Percentiles rank a stretch among this genome's conserved stretches.
Conservation (phyloP, 345 rosid genomes). For the Jatropha curcas region DNA sequence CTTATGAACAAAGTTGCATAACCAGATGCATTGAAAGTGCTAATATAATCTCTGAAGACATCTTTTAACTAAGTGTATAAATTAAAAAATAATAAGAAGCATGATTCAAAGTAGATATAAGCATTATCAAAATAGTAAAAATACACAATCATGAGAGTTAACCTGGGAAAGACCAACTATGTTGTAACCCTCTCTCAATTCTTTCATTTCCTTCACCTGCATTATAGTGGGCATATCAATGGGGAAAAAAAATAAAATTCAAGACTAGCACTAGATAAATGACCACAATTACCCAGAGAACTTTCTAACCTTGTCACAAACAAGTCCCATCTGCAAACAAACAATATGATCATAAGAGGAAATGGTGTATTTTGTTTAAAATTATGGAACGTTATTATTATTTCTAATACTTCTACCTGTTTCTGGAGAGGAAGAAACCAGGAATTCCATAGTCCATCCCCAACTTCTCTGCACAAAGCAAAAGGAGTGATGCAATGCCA, state of each 20-base stretch:
- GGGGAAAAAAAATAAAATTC: neutral
- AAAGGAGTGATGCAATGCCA: constrained; percentile 8
- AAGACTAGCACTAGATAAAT: constrained; percentile 1
- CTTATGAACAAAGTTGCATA: neutral
- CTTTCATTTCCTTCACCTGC: constrained; percentile 77
- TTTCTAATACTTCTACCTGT: constrained; percentile 45
- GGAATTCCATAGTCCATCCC: constrained; percentile 77
- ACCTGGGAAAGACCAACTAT: constrained; percentile 96
- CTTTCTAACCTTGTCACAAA: constrained; percentile 67
- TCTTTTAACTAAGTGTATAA: neutral
- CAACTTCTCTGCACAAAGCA: constrained; percentile 67
- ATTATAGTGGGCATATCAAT: constrained; percentile 22
- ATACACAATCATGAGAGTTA: constrained; percentile 7
- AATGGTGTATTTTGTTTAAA: neutral
- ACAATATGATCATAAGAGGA: constrained; percentile 1
- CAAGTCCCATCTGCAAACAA: constrained; percentile 48
- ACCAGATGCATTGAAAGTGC: neutral
- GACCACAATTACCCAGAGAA: constrained; percentile 17
- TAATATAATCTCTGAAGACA: neutral
- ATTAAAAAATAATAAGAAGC: neutral
- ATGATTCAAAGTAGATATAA: neutral
- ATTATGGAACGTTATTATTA: constrained; percentile 3
- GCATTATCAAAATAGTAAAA: neutral
- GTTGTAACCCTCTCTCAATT: constrained; percentile 73
- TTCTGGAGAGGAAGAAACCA: constrained; percentile 85